Evolutionary conservation across 2,329 filamentous ascomycete genomes (phyloP), one percentile per base, ranked within the genome.

Genomic region (Alternaria tenuissima): DNA sequence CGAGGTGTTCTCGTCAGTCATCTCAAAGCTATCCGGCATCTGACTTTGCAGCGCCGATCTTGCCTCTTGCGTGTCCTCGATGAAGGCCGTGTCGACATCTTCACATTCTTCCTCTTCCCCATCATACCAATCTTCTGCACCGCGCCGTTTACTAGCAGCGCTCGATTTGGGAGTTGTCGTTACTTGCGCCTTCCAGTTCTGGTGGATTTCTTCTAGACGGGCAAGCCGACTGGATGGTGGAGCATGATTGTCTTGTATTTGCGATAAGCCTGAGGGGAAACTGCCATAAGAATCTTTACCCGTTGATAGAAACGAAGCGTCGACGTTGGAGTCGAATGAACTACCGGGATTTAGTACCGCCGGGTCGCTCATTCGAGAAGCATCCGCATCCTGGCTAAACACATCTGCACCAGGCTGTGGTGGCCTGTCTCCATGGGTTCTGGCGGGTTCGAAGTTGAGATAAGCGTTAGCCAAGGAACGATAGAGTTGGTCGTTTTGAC

Each of bases 21-120:
- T 57, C 4, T 68, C 74, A 38, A 56, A 63, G 11, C 43, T 49
- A 22, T 77, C 75, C 22, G 69, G 61, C 2, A 83, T 52, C 46
- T 83, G 80, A 47, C 79, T 83, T 60, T 83, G 76, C 9, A 83
- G 53, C 3, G 72, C 78, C 34, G 73, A 38, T 0, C 16, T 68
- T 41, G 72, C 73, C 16, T 79, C 81, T 62, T 83, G 81, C 6
- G 82, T 81, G 55, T 82, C 78, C 30, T 82, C 80, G 26, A 83
- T 68, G 47, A 76, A 78, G 1, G 59, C 63, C 8, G 62, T 67
- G n/a, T 67, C 62, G 18, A 58, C 48, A 18, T 60, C 60, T 8
- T 62, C 61, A 12, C 5, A 30, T 2, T 22, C 39, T 11, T 24
- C 39, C 12, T 24, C 39, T 7, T 14, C 11, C 7, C 28, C 28